Percentiles rank a stretch among this genome's conserved stretches.
Conservation (phyloP, 2,329 filamentous ascomycete species). For the Trichoderma sp. region DNA sequence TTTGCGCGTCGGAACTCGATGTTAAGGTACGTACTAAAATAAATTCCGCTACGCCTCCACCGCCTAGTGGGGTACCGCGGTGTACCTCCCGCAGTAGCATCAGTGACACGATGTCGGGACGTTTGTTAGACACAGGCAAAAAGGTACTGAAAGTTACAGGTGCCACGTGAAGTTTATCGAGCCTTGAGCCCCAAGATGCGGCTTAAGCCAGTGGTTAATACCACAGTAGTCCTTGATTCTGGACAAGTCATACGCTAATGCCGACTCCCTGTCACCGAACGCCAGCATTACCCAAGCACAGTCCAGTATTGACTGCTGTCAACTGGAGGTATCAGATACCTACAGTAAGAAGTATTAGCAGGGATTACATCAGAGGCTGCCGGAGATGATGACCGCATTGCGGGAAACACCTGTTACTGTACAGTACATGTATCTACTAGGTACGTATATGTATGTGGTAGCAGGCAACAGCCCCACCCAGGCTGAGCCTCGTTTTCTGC, state of each 20-base stretch:
- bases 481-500: neutral
- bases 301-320: neutral
- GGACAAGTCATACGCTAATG: neutral
- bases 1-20: neutral
- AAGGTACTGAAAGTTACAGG: neutral
- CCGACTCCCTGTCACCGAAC: neutral
- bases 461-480: neutral
- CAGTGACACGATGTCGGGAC: neutral
- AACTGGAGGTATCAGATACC: neutral
- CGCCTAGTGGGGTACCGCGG: neutral
- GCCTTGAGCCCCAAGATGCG: neutral
- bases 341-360: no score
- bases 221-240: neutral
- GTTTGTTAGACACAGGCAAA: neutral
- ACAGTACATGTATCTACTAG: no score
- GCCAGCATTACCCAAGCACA: neutral
- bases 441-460: no score
- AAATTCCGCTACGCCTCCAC: neutral
- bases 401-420: neutral
- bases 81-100: neutral
- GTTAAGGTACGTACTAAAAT: neutral
- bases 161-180: neutral
- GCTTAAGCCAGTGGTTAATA: neutral
- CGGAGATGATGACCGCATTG: neutral
- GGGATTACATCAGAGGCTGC: neutral